Base-by-base conservation (phyloP, 2,329 filamentous ascomycete species). In the Alternaria sp. region DNA sequence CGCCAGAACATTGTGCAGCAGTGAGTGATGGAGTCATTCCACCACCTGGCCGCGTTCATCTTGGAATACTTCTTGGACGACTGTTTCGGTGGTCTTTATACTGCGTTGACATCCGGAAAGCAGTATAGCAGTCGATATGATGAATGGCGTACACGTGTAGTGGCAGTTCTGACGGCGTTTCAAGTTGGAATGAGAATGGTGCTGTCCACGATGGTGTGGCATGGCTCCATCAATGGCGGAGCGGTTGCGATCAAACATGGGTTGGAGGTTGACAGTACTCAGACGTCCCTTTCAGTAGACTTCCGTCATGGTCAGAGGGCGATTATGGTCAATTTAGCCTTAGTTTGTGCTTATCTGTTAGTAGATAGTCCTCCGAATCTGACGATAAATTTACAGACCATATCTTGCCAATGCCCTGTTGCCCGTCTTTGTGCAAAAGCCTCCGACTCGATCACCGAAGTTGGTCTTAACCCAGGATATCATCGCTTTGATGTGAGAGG, bases 1-100 rank as follows among this genome's bases (percentile, higher is more conserved):
- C 19, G 51, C n/a, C 30, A 43, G 51, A 54, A 54, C 23, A 43
- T 54, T 15, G 21, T 43, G 19, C 32, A 43, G 21, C 21, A 26
- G 32, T 54, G 21, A 54, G 23, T 15, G 5, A 43, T 40, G 11
- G 51, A 17, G 0, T 13, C 3, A 3, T 51, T 12, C 30, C 28
- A 12, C 17, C 1, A 10, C 12, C 19, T 21, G 28, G 5, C n/a
- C 32, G 32, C 15, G 3, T 17, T n/a, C n/a, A 12, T 40, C 19
- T n/a, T 7, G 17, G 5, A 0, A 32, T 0, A 21, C 7, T 4
- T 32, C 2, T 15, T 7, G 8, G 17, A 32, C 7, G 8, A 21
- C 7, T 4, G 2, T 10, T 36, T 36, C 13, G 19, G 28, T 23
- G 32, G 28, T 52, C 2, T 23, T 47, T 52, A 0, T 36, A 36